Evolutionary conservation across 1,284 basidiomycete species (phyloP).

Genomic region (Moesziomyces parantarcticus): DNA sequence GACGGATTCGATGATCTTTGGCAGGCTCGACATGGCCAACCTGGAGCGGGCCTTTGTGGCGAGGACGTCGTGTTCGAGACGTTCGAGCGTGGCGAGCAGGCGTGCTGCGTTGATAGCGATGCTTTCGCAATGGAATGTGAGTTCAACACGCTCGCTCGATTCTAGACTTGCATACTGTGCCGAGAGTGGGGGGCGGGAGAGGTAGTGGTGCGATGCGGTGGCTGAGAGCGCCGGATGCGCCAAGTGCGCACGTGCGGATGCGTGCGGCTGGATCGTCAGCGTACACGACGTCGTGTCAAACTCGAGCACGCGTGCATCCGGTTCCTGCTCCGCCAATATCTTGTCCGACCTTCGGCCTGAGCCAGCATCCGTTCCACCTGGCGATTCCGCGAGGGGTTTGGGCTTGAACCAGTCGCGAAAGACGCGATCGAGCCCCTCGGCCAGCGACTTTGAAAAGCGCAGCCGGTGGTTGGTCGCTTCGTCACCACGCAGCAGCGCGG

Average conservation of each 20-base stretch:
- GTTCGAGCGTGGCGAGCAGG: constrained; percentile 39
- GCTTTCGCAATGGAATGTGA: constrained; percentile 50
- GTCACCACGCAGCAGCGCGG: constrained; percentile 26
- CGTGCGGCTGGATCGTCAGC: constrained; percentile 52
- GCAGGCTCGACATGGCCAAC: constrained; percentile 8
- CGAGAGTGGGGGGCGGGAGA: constrained; percentile 37
- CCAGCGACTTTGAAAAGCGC: constrained; percentile 48
- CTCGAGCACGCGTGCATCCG: constrained; percentile 28
- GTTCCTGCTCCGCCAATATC: constrained; percentile 1
- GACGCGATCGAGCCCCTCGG: constrained; percentile 55
- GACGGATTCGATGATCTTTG: constrained; percentile 16
- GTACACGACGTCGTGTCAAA: constrained; percentile 52
- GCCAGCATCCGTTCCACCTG: background rate
- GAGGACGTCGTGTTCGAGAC: constrained; percentile 46
- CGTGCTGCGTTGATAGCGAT: constrained; percentile 47
- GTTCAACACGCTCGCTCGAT: constrained; percentile 34
- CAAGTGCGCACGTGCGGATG: constrained; percentile 11
- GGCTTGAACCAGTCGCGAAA: constrained; percentile 56
- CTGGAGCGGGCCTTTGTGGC: constrained; percentile 18
- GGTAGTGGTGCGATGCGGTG: constrained; percentile 45
- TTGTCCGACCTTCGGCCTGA: background rate
- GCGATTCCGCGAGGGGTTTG: background rate
- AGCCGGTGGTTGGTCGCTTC: constrained; percentile 20
- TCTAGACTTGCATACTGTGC: constrained; percentile 25
- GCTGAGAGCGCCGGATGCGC: constrained; percentile 43